Base-by-base conservation (phyloP, 306 rosid genomes). In the Vigna nakashimae region DNA sequence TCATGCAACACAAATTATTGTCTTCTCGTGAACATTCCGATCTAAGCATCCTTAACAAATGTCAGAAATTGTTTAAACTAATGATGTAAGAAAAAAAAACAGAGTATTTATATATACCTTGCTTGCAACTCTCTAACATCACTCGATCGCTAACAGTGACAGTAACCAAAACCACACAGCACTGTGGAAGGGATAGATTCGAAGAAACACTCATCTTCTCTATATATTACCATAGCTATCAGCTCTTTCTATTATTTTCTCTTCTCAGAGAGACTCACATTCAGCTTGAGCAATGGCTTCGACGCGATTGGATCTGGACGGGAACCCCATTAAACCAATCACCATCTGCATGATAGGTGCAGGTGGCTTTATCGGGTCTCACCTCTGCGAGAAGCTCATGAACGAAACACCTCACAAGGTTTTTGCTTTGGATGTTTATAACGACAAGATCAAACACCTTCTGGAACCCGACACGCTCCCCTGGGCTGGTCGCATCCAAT, bases 331-430 rank as follows among this genome's bases (percentile, higher is more conserved):
- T 2, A 90, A 87, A 86, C 86, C 97, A 63, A 80, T 93, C 24
- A 90, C 98, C 12, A 91, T 93, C 24, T 93, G 98, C 88, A 93
- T 93, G 97, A 93, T 93, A 18, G 98, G 98, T 0, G 98, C 98
- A 5, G 98, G 97, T 1, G 98, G 98, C 0, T 93, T 93, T 93
- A 93, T 93, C 2, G 98, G 98, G 2, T 93, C 98, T 6, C 98
- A 93, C 78, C 93, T 93, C 17, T 93, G 97, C 62, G 97, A 93
- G 86, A 93, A 91, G 86, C 85, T 93, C 2, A 86, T 93, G 92
- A 7, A 67, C 1, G 96, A 91, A 75, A 93, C 98, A 0, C 91
- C 97, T 1, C 98, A 93, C 86, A 93, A 77, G 82, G 91, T 93
- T 10, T 78, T 93, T 0, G 98, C 96, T 12, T 58, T 93, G 7